Evolutionary conservation across 352 stramenopile genomes (phyloP).

Genomic region (Pythium periplocum): DNA sequence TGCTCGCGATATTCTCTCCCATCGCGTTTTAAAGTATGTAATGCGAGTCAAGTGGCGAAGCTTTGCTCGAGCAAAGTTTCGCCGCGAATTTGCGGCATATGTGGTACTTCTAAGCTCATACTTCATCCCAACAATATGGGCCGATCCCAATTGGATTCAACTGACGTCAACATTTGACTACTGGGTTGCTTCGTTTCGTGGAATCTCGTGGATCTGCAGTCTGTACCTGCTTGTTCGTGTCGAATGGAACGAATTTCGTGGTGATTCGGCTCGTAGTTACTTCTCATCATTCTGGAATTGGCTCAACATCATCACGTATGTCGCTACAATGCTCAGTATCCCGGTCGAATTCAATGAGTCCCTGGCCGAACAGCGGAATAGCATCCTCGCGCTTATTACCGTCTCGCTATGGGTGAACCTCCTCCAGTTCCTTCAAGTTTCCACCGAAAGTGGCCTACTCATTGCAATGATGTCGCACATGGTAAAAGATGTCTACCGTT

Average conservation of each 20-base stretch:
- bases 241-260: conserved; percentile 41
- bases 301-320: conserved; percentile 47
- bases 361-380: conserved; percentile 29
- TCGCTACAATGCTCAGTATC: conserved; percentile 37
- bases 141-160: conserved; percentile 41
- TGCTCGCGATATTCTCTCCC: conserved; percentile 42
- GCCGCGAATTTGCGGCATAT: conserved; percentile 43
- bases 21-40: conserved; percentile 48
- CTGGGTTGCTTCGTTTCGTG: conserved; percentile 30
- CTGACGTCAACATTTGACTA: conserved; percentile 34
- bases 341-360: conserved; percentile 37
- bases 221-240: conserved; percentile 48
- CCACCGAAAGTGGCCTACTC: conserved; percentile 46
- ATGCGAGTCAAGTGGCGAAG: conserved; percentile 55
- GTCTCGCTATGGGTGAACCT: conserved; percentile 67
- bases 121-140: conserved; percentile 55
- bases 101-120: conserved; percentile 41
- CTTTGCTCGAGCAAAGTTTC: conserved; percentile 48
- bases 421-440: conserved; percentile 68
- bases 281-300: conserved; percentile 59
- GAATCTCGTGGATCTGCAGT: conserved; percentile 44
- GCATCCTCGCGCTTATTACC: conserved; percentile 43
- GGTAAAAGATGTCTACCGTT: conserved; percentile 60
- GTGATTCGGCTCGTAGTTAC: conserved; percentile 36
- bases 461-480: conserved; percentile 80